phyloP scores from a whole-genome alignment of 2,329 filamentous ascomycete species.

The Cordyceps militaris region DNA sequence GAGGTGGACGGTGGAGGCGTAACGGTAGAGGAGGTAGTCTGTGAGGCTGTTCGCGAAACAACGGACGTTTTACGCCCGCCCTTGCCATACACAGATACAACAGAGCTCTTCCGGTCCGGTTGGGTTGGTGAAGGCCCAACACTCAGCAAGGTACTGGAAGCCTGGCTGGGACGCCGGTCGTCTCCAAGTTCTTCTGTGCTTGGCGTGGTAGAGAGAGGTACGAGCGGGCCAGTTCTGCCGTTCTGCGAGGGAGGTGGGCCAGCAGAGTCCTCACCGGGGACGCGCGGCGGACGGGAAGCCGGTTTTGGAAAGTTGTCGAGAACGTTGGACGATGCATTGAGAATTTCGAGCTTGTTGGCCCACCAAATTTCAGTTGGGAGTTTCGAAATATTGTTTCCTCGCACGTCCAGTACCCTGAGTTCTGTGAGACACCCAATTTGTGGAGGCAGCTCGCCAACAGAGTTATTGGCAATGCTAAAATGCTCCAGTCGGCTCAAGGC shows the following conservation, averaged over 20 bases:
- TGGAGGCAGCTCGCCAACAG: constrained; percentile 71
- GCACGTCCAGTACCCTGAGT: constrained; percentile 76
- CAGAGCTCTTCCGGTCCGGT: constrained; percentile 71
- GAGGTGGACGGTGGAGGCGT: constrained; percentile 45
- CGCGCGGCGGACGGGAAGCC: constrained; percentile 59
- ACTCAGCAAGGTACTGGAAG: constrained; percentile 68
- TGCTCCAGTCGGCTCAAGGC: constrained; percentile 77
- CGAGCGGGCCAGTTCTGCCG: constrained; percentile 34
- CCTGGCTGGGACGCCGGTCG: constrained; percentile 72
- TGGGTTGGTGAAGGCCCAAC: constrained; percentile 62
- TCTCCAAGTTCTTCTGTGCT: constrained; percentile 73
- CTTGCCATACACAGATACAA: constrained; percentile 72
- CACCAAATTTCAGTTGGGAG: constrained; percentile 95
- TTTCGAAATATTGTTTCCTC: constrained; percentile 87
- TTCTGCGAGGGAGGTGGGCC: constrained; percentile 29
- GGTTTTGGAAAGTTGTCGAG: constrained; percentile 87
- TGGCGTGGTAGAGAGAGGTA: constrained; percentile 50
- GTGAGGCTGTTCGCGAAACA: constrained; percentile 56
- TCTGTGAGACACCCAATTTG: constrained; percentile 86
- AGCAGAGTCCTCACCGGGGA: constrained; percentile 42
- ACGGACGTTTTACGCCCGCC: constrained; percentile 80
- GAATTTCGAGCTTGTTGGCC: constrained; percentile 78
- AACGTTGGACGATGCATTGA: constrained; percentile 94
- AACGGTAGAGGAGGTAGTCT: constrained; percentile 36
- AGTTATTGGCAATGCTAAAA: constrained; percentile 90